phyloP scores from a whole-genome alignment of 164 flowering plant species.

The Brasenia schreberi region DNA sequence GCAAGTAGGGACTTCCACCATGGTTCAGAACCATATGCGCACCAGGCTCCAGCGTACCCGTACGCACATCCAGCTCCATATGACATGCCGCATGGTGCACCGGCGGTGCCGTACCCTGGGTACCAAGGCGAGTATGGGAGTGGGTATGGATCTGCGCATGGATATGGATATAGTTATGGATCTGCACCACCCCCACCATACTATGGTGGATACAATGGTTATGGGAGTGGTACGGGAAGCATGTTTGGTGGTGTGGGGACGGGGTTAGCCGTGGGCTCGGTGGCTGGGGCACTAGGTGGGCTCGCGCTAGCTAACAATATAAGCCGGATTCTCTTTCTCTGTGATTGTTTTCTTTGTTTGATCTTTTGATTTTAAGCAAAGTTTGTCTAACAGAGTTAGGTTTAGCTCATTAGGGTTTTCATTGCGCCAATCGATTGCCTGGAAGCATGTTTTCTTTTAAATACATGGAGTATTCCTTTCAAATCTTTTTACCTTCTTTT shows the following conservation, averaged over 20 bases:
- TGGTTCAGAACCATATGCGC: neutral
- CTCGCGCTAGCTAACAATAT: conserved; percentile 50
- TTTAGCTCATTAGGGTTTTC: no score
- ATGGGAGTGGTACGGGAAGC: conserved; percentile 14
- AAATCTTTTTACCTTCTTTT: no score
- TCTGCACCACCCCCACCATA: neutral
- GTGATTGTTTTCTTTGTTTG: no score
- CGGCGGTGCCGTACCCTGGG: conserved; percentile 1
- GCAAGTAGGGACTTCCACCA: no score
- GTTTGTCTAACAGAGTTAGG: no score
- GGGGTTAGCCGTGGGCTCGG: conserved; percentile 83
- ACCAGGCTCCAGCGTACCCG: neutral
- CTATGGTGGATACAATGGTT: neutral
- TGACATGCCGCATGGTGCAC: neutral
- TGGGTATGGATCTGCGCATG: neutral
- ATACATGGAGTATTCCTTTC: no score
- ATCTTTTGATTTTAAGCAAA: no score
- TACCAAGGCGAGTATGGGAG: neutral
- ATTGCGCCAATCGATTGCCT: no score
- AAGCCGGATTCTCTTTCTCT: no score
- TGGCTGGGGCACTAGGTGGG: conserved; percentile 67
- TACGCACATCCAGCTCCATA: conserved; percentile 1
- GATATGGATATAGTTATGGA: neutral
- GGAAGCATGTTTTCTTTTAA: no score
- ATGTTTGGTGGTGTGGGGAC: conserved; percentile 52